A percentile compares a stretch with the other conserved stretches of the same genome.
Conservation (phyloP, 2,329 filamentous ascomycete genomes). For the Scytalidium lignicola region DNA sequence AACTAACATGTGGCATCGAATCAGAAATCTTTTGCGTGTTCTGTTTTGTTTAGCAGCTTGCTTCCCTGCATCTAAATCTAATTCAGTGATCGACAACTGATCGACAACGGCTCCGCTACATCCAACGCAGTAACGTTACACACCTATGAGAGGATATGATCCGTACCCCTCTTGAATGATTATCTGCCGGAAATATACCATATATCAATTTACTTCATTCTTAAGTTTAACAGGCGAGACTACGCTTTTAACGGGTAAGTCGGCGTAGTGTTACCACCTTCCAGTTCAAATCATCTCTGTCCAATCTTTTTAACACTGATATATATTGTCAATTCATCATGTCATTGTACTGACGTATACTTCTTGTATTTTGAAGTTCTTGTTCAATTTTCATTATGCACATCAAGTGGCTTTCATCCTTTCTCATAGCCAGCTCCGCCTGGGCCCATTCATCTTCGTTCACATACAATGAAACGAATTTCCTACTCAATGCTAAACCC, state of each 20-base stretch:
- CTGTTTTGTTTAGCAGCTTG: background rate
- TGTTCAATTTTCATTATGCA: background rate
- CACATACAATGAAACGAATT: slow-evolving; percentile 34
- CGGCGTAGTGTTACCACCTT: background rate
- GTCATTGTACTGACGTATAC: background rate
- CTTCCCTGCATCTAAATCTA: background rate
- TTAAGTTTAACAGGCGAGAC: too few species aligned
- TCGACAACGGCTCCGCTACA: background rate
- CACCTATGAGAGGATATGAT: background rate
- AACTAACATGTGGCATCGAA: too few species aligned
- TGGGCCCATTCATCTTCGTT: slow-evolving; percentile 21
- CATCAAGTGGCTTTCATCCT: background rate
- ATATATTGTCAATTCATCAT: background rate
- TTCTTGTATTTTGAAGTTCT: background rate
- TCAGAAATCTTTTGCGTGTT: background rate
- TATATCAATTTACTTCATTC: background rate
- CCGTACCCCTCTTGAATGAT: background rate
- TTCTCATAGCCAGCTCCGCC: background rate
- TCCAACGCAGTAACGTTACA: background rate
- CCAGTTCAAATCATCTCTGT: background rate
- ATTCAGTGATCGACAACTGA: background rate
- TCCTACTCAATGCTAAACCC: slow-evolving; percentile 35
- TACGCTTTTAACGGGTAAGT: background rate
- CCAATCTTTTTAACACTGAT: background rate
- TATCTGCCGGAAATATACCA: background rate